Conservation (phyloP, 768 basidiomycete species). For the Phaeotremella skinneri region DNA sequence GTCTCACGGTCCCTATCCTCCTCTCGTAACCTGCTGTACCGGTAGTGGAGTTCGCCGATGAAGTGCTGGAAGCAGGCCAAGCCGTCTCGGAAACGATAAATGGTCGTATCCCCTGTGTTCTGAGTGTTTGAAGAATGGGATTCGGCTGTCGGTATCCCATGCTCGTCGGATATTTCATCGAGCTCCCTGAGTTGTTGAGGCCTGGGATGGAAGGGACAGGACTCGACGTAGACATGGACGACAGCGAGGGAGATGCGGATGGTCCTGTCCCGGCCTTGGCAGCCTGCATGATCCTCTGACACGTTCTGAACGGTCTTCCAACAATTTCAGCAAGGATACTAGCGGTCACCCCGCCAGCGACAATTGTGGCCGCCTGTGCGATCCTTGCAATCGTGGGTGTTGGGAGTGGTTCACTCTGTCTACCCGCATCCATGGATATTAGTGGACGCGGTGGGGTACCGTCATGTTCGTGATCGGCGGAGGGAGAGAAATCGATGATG, state of each 20-base stretch:
- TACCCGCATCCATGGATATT: background rate
- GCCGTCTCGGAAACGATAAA: slow-evolving; percentile 36
- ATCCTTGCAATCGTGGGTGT: slow-evolving; percentile 43
- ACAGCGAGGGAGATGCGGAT: background rate
- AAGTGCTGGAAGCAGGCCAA: slow-evolving; percentile 8
- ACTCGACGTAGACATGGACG: background rate
- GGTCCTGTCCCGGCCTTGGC: slow-evolving; percentile 4
- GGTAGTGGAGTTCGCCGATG: slow-evolving; percentile 1
- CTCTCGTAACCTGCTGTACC: slow-evolving; percentile 9
- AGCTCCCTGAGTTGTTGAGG: slow-evolving; percentile 2
- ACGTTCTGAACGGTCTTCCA: slow-evolving; percentile 41
- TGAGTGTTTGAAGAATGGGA: slow-evolving; percentile 24
- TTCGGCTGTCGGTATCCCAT: slow-evolving; percentile 3
- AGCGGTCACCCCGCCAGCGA: slow-evolving; percentile 44
- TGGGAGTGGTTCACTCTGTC: background rate
- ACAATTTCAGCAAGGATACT: slow-evolving; percentile 41
- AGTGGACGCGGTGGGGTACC: background rate
- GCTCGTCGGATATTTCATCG: slow-evolving; percentile 1
- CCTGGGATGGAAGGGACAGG: background rate
- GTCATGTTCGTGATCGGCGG: background rate
- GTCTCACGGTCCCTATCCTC: slow-evolving; percentile 6
- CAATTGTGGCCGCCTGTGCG: slow-evolving; percentile 46
- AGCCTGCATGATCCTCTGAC: slow-evolving; percentile 31
- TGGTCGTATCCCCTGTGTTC: slow-evolving; percentile 32
- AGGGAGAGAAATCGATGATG: slow-evolving; percentile 15